These are phyloP conservation scores for Monilinia laxa DNA, from an alignment of 2,329 filamentous ascomycete genomes.

Conservation along the genomic window DNA sequence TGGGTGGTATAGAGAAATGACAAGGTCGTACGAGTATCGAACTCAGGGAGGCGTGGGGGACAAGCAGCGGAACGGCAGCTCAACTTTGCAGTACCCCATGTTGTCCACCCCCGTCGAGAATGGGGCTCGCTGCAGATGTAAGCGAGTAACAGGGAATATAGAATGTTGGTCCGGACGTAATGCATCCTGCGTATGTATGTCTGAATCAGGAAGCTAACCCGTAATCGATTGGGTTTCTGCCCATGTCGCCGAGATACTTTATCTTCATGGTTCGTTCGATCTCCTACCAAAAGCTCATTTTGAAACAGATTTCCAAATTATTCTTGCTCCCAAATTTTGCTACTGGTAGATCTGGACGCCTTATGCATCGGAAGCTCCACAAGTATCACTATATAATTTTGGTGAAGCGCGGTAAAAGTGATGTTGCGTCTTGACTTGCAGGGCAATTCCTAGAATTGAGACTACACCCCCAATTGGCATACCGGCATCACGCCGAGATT, in stretches of 20 bases:
- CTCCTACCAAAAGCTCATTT: not conserved
- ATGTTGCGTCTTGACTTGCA: not conserved
- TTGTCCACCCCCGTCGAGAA: not conserved
- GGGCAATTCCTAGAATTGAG: not conserved
- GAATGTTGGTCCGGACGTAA: not conserved
- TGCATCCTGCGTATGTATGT: not conserved
- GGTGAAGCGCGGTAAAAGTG: not conserved
- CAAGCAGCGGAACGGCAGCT: not conserved
- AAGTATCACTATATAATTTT: constrained; percentile 16
- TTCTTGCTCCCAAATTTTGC: not conserved
- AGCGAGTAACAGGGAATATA: constrained; percentile 5
- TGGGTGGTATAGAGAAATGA: no score
- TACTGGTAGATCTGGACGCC: not conserved
- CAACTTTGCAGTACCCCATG: not conserved
- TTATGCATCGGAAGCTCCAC: not conserved
- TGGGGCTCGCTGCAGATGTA: not conserved
- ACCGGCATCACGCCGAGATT: constrained; percentile 5
- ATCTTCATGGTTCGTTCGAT: not conserved
- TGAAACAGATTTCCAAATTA: not conserved
- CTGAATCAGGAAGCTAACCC: constrained; percentile 2
- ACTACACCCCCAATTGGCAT: not conserved
- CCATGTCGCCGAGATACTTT: constrained; percentile 8
- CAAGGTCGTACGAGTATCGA: not conserved
- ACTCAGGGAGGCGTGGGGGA: not conserved
- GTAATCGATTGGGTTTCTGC: constrained; percentile 3